phyloP scores from a whole-genome alignment of 2,329 filamentous ascomycete species.

The Cordyceps fumosorosea region DNA sequence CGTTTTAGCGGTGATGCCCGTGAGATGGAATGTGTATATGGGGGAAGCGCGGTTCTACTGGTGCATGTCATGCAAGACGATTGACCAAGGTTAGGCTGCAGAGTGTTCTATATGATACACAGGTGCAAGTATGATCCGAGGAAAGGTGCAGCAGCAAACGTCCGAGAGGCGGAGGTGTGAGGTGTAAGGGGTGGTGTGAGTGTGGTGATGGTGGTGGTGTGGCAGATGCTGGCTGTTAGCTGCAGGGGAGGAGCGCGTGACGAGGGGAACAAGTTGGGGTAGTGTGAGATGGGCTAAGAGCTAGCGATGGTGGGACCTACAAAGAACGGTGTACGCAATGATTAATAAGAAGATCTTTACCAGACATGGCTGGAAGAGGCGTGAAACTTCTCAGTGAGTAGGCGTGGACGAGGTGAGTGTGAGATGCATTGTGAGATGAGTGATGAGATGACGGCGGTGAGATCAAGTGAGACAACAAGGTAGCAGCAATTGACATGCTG shows the following conservation, averaged over 20 bases:
- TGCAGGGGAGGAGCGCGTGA: background rate
- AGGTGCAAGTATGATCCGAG: background rate
- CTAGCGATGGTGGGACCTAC: background rate
- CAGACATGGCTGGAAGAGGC: background rate
- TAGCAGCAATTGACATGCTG: background rate
- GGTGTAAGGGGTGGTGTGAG: too few relatives aligned
- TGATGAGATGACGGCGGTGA: background rate
- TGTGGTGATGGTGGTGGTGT: background rate
- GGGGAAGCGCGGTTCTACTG: background rate
- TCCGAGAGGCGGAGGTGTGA: background rate
- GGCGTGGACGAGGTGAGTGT: too few relatives aligned
- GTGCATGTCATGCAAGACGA: background rate
- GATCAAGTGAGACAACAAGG: background rate
- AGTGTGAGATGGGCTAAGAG: background rate
- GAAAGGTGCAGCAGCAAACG: background rate
- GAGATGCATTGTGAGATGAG: too few relatives aligned
- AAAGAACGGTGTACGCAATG: background rate
- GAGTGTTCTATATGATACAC: background rate
- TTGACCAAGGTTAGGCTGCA: background rate
- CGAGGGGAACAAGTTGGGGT: background rate
- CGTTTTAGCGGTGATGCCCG: background rate
- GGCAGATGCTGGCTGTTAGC: background rate
- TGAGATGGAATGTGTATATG: background rate
- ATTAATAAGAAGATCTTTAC: background rate
- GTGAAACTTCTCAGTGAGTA: background rate